These are phyloP conservation scores for Penicillium herquei DNA, from an alignment of 495 filamentous ascomycete species.

Conservation along the genomic window DNA sequence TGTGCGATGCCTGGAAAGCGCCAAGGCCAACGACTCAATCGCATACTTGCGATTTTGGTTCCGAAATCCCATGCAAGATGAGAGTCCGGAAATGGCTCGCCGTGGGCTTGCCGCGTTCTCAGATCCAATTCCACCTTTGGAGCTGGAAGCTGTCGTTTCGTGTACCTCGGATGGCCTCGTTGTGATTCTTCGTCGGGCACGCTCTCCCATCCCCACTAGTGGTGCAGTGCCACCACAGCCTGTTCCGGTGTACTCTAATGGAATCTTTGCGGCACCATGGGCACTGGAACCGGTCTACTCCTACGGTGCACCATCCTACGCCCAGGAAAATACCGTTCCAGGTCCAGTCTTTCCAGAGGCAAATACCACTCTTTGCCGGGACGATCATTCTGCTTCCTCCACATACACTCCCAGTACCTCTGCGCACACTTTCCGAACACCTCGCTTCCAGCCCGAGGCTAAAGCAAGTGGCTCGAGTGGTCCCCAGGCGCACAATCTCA, in stretches of 20 bases:
- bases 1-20: slow-evolving; percentile 73
- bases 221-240: slow-evolving; percentile 37
- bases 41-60: slow-evolving; percentile 91
- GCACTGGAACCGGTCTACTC: slow-evolving; percentile 58
- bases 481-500: slow-evolving; percentile 59
- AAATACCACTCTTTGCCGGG: slow-evolving; percentile 10
- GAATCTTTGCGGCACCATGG: slow-evolving; percentile 78
- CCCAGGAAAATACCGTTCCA: slow-evolving; percentile 1
- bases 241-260: slow-evolving; percentile 49
- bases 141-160: slow-evolving; percentile 84
- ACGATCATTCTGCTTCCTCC: slow-evolving; percentile 3
- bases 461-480: slow-evolving; percentile 31
- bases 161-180: slow-evolving; percentile 89
- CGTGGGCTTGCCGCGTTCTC: not conserved
- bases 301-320: slow-evolving; percentile 11
- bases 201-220: slow-evolving; percentile 62
- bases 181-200: slow-evolving; percentile 74
- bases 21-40: slow-evolving; percentile 91
- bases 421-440: not conserved
- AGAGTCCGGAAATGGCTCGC: slow-evolving; percentile 24
- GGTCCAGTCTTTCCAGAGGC: slow-evolving; percentile 6
- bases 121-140: slow-evolving; percentile 38
- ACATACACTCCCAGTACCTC: slow-evolving; percentile 4
- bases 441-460: slow-evolving; percentile 1
- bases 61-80: slow-evolving; percentile 63